Base-by-base conservation (phyloP, 768 basidiomycete genomes). In the Podaxis mareebaensis region DNA sequence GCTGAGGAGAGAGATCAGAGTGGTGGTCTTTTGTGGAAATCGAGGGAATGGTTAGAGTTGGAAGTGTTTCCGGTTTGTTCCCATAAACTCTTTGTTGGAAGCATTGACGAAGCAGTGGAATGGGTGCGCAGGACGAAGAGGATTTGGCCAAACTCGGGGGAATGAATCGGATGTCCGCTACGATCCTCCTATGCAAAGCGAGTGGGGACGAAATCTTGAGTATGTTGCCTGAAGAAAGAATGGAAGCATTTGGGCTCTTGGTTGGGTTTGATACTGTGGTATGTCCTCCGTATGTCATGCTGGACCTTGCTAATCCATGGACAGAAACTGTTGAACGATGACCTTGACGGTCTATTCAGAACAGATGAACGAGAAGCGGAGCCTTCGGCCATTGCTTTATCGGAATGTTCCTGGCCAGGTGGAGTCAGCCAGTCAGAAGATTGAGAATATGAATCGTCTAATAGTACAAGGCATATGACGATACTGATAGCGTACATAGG, bases 141-240 rank as follows among this genome's bases (percentile, higher is more conserved):
- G 80, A 85, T 66, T 75, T 93, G 53, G 81, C 84, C 0, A 70
- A 72, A 1, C 76, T 85, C 8, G 74, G 78, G 4, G 87, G 89
- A 15, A 86, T 93, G 84, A 93, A 93, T 63, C 74, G 77, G 5
- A 90, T 91, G 69, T 85, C 86, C 0, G 86, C 91, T 5, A 80
- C 83, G n/a, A 73, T 88, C 3, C 81, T 93, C 61, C 74, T 92
- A 2, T 84, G 79, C 58, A 81, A 85, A 62, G 77, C 78, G 6
- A 75, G 79, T 3, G 68, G 90, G 5, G 80, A 86, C 15, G 78
- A 83, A 3, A 85, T 91, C 67, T 68, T 93, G 26, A 78, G 83
- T 13, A 72, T 82, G 72, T 70, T 75, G 8, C 70, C 83, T 3
- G 79, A 87, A 44, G 78, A 74, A 40, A 78, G 89, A 55, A 44